These are phyloP conservation scores for Vinca minor DNA, from an alignment of 257 asterid genomes.

Conservation along the genomic window DNA sequence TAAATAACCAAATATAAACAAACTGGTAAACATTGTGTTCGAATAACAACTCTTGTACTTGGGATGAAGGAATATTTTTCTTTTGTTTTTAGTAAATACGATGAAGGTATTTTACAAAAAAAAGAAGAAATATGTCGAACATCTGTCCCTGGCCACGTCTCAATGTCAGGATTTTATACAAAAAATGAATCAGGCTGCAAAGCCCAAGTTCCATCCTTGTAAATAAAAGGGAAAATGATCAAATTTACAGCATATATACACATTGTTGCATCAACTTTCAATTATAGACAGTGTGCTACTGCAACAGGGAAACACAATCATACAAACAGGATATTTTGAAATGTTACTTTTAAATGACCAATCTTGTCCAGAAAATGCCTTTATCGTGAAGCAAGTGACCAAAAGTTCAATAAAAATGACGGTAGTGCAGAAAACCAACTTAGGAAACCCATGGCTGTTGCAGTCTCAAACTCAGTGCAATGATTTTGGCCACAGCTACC, in stretches of 20 bases:
- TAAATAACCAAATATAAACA: too few species aligned
- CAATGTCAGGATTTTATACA: too few species aligned
- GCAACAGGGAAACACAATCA: constrained; percentile 2
- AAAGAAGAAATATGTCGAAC: neutral
- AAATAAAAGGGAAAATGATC: constrained; percentile 1
- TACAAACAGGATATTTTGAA: neutral
- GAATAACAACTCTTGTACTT: too few species aligned
- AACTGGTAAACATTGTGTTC: too few species aligned
- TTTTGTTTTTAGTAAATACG: too few species aligned
- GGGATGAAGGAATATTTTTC: too few species aligned
- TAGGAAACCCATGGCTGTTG: constrained; percentile 93
- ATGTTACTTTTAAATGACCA: too few species aligned
- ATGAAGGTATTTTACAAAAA: too few species aligned
- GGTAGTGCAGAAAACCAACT: constrained; percentile 90
- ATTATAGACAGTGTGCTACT: neutral
- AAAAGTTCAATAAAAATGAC: constrained; percentile 68
- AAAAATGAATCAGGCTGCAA: neutral
- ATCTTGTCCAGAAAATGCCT: neutral
- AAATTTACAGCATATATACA: constrained; percentile 18
- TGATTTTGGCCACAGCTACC: constrained; percentile 66
- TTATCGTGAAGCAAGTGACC: constrained; percentile 88
- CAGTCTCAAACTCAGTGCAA: constrained; percentile 80
- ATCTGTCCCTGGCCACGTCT: too few species aligned
- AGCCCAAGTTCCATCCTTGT: constrained; percentile 1
- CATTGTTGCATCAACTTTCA: constrained; percentile 1